Conservation (phyloP, 192 early-diverging fungal genomes). For the Coemansia sp. region DNA sequence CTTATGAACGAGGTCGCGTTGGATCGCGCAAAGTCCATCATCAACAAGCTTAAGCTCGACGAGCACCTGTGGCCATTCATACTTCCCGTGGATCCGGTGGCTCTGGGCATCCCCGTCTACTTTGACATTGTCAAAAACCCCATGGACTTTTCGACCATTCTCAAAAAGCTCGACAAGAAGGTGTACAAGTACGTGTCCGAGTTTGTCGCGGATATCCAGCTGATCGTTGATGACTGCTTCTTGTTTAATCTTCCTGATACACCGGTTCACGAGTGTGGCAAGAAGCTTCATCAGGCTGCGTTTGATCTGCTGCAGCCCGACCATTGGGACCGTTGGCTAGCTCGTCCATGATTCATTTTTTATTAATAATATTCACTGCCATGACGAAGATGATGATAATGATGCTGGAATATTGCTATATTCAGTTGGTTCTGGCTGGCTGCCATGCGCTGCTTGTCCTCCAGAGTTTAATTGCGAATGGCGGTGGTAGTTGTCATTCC, state of each 20-base stretch:
- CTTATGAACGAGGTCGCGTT: conserved; percentile 4
- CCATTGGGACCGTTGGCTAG: conserved; percentile 37
- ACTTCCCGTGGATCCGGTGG: conserved; percentile 65
- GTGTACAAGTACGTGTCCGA: conserved; percentile 56
- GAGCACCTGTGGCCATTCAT: conserved; percentile 44
- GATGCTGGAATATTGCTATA: too few relatives aligned
- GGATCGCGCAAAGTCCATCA: conserved; percentile 17
- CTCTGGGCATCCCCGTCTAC: conserved; percentile 62
- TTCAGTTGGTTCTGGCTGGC: not conserved
- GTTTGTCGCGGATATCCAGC: conserved; percentile 60
- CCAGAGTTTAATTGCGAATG: conserved; percentile 11
- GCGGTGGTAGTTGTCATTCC: conserved; percentile 24
- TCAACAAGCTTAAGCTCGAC: conserved; percentile 31
- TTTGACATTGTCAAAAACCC: conserved; percentile 65
- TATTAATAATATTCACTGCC: too few relatives aligned
- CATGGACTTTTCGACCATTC: conserved; percentile 72
- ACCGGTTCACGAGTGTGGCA: conserved; percentile 57
- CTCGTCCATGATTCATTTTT: not conserved
- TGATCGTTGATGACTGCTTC: conserved; percentile 70
- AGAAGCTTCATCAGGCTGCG: conserved; percentile 41
- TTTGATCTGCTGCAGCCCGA: conserved; percentile 19
- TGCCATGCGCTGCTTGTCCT: conserved; percentile 6
- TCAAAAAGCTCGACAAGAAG: conserved; percentile 55
- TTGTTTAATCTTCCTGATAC: conserved; percentile 59
- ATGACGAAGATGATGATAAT: too few relatives aligned